These are phyloP conservation scores for Silene noctiflora DNA, from an alignment of 179 eudicot genomes.

Conservation along the genomic window DNA sequence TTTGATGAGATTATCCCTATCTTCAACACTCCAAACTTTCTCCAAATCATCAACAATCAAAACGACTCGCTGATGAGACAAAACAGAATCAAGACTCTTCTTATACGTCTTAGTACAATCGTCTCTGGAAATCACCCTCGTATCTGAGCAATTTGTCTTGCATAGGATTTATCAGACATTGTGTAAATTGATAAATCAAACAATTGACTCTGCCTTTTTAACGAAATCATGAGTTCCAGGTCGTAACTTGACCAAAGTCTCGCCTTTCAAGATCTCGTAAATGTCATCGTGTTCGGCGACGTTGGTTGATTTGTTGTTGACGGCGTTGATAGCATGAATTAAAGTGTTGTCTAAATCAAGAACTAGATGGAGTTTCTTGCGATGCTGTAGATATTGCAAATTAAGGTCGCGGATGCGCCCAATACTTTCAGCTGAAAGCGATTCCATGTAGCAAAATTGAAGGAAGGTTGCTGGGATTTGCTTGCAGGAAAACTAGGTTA, in stretches of 20 bases:
- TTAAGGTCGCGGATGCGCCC: background rate
- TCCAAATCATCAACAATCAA: no score
- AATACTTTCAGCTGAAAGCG: no score
- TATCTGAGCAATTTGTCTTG: background rate
- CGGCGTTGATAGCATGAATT: background rate
- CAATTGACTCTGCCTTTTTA: background rate
- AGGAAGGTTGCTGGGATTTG: no score
- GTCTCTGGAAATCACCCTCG: background rate
- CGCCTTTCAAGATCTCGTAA: background rate
- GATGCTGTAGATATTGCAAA: background rate
- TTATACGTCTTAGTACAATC: background rate
- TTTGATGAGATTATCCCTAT: no score
- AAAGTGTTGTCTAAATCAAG: constrained; percentile 5
- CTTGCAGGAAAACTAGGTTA: no score
- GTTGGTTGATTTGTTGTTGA: background rate
- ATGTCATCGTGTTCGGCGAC: background rate
- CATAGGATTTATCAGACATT: background rate
- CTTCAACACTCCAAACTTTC: no score
- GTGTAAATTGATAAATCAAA: constrained; percentile 12
- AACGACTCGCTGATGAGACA: background rate
- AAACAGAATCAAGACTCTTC: background rate
- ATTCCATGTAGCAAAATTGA: no score
- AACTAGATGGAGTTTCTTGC: background rate
- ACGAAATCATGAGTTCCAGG: background rate
- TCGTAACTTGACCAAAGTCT: background rate